These are phyloP conservation scores for Leccinum disarticulatum DNA, from an alignment of 768 basidiomycete genomes.

Conservation along the genomic window DNA sequence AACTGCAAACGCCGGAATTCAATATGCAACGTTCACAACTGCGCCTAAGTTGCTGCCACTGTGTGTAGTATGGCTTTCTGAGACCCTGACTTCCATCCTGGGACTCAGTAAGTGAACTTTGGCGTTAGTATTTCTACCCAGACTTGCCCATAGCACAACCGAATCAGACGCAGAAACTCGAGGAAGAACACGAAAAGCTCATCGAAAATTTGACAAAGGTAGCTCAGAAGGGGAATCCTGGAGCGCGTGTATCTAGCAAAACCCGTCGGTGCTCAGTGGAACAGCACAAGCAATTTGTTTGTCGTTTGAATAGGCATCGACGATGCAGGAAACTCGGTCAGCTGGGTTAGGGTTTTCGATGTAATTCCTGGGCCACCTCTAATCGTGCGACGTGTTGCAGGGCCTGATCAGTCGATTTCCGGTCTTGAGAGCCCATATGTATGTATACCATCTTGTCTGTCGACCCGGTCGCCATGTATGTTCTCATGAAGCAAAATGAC, in stretches of 20 bases:
- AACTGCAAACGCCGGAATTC: too few species aligned
- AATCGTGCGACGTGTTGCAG: background rate
- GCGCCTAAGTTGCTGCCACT: too few species aligned
- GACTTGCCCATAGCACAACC: background rate
- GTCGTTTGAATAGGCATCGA: conserved; percentile 74
- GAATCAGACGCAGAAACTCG: conserved; percentile 12
- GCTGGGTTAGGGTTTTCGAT: conserved; percentile 20
- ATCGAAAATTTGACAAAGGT: background rate
- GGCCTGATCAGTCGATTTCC: too few species aligned
- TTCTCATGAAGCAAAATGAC: too few species aligned
- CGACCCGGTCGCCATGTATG: too few species aligned
- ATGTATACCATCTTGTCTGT: too few species aligned
- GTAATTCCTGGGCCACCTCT: background rate
- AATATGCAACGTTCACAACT: too few species aligned
- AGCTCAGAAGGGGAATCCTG: background rate
- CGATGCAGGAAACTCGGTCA: conserved; percentile 41
- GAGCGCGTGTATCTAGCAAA: conserved; percentile 9
- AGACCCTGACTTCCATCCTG: conserved; percentile 8
- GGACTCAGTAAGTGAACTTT: conserved; percentile 17
- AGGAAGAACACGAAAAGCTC: background rate
- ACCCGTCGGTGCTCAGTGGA: conserved; percentile 38
- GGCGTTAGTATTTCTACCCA: background rate
- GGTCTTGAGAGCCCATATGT: too few species aligned
- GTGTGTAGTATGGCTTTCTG: too few species aligned
- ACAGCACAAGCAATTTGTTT: conserved; percentile 55